Evolutionary conservation across 345 rosid genomes (phyloP), one percentile per base, ranked within the genome.

Genomic region (Psidium guajava): DNA sequence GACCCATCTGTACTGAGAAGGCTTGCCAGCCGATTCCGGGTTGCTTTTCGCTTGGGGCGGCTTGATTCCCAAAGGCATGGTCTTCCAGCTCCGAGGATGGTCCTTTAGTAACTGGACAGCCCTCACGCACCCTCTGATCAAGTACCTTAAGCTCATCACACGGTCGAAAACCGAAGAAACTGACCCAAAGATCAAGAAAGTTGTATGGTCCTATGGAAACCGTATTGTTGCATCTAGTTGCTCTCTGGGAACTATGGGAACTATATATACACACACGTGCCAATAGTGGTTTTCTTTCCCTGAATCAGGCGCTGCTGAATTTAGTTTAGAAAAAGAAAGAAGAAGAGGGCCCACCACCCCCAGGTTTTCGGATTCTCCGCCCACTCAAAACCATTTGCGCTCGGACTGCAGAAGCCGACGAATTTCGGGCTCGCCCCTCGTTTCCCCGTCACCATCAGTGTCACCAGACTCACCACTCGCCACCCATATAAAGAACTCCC

Each of bases 101-200:
- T 73, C 74, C 81, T 83, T 58, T 5, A 64, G 40, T 12, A 24
- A 47, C 74, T 82, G 82, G 0, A 69, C 83, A 22, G 82, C 69
- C 54, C 87, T 73, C 83, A 47, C 49, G 56, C 55, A 54, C 24
- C 54, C 47, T 44, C 74, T 85, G 83, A 58, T 50, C 58, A 52
- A 27, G 59, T 82, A 81, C 81, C 84, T 51, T 61, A 85, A 58
- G 84, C 84, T 85, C 84, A 82, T 77, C 81, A 27, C 77, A 44
- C 77, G 47, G 77, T n/a, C 69, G 54, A 36, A 36, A 52, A 44
- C 54, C 49, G 3, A 57, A n/a, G 58, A 56, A 14, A 42, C 61
- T 24, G 52, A 40, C 50, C n/a, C 51, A 1, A 1, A 22, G 47
- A 69, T 69, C 47, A 32, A 36, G 47, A 69, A 16, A 12, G 47